phyloP scores from a whole-genome alignment of 2,329 filamentous ascomycete species.

The Leptographium wingfieldii region DNA sequence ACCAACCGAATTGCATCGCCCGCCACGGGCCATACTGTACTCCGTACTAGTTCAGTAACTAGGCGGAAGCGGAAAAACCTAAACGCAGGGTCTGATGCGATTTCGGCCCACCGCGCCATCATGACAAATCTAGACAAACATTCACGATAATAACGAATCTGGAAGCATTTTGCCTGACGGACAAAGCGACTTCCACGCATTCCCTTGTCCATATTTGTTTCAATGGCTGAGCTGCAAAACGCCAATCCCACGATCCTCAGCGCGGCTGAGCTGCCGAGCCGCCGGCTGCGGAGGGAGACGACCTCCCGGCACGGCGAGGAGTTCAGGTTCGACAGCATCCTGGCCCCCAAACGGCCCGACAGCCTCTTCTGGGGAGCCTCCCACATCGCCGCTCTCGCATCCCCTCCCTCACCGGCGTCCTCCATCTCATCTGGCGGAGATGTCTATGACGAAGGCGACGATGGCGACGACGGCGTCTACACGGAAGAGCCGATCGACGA shows the following conservation, averaged over 20 bases:
- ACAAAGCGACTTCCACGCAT: neutral
- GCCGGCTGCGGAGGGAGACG: conserved; percentile 42
- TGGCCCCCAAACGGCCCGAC: conserved; percentile 31
- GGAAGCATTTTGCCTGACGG: neutral
- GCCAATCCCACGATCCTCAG: conserved; percentile 90
- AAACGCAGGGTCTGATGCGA: neutral
- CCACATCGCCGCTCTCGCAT: neutral
- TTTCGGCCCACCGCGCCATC: neutral
- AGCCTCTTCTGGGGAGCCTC: neutral
- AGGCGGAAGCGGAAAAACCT: neutral
- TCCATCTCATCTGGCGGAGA: conserved; percentile 7
- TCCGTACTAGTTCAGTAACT: neutral
- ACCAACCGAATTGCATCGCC: too few relatives aligned
- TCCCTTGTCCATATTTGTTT: neutral
- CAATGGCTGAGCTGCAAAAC: conserved; percentile 47
- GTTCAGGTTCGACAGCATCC: conserved; percentile 32
- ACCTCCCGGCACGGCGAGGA: conserved; percentile 34
- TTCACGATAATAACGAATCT: neutral
- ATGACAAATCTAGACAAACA: too few relatives aligned
- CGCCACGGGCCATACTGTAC: too few relatives aligned
- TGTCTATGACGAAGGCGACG: conserved; percentile 21
- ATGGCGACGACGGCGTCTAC: conserved; percentile 41
- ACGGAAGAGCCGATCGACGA: conserved; percentile 79
- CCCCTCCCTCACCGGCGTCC: neutral
- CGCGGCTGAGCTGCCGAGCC: conserved; percentile 75